Conservation (phyloP, 108 stramenopile genomes). For the Schizochytrium sp. region DNA sequence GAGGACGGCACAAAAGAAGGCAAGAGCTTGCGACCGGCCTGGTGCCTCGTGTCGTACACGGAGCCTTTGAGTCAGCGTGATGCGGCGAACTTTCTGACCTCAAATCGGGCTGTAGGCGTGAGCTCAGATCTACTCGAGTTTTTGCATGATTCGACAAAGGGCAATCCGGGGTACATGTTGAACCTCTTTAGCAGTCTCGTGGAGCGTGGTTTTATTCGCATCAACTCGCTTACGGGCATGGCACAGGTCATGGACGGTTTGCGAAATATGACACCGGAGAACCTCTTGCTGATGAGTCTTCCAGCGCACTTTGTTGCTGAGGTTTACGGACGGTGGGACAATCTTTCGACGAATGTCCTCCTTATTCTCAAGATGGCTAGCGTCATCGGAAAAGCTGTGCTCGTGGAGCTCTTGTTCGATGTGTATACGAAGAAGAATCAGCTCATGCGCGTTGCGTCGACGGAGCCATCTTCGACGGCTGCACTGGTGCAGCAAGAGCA, state of each 20-base stretch:
- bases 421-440: background rate
- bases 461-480: background rate
- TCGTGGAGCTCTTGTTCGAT: background rate
- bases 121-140: background rate
- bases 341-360: background rate
- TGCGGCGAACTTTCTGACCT: background rate
- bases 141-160: background rate
- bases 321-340: background rate
- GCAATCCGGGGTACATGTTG: background rate
- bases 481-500: background rate
- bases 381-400: background rate
- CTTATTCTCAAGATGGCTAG: background rate
- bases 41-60: background rate
- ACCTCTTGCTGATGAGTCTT: background rate
- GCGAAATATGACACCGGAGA: background rate
- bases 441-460: background rate
- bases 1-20: background rate
- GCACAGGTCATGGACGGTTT: background rate
- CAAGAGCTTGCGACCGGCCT: background rate
- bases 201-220: background rate
- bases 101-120: background rate
- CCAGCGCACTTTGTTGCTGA: background rate
- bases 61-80: background rate
- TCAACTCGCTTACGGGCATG: background rate
- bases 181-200: background rate